A percentile compares a stretch with the other conserved stretches of the same genome.
phyloP scores from a whole-genome alignment of 1,284 basidiomycete genomes.

The Phylloboletellus chloephorus region DNA sequence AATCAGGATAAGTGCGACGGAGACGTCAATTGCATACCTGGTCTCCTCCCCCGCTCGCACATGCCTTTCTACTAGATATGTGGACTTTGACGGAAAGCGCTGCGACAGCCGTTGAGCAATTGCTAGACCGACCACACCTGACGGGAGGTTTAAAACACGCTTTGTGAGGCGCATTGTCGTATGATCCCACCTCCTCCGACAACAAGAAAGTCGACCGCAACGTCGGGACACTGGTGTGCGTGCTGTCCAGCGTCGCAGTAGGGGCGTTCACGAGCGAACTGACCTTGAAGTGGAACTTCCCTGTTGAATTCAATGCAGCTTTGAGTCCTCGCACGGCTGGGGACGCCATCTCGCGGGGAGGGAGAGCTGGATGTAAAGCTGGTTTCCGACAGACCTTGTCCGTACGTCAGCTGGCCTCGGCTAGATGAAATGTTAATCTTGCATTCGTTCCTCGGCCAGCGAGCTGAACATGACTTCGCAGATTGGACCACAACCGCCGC shows the following conservation, averaged over 20 bases:
- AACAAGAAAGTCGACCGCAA: conserved; percentile 81
- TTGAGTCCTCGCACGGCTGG: conserved; percentile 45
- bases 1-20: not conserved
- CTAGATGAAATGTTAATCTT: conserved; percentile 11
- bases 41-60: conserved; percentile 71
- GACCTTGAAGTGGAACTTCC: conserved; percentile 61
- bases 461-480: conserved; percentile 16
- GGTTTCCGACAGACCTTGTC: not conserved
- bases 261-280: conserved; percentile 8
- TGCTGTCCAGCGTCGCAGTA: conserved; percentile 1
- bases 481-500: conserved; percentile 34
- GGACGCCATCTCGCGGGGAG: conserved; percentile 18
- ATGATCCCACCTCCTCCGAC: conserved; percentile 77
- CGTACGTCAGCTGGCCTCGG: conserved; percentile 4
- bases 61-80: conserved; percentile 84
- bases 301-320: conserved; percentile 56
- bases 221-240: conserved; percentile 55
- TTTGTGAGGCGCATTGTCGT: not conserved
- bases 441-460: not conserved
- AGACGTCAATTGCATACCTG: conserved; percentile 46
- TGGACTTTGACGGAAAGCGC: conserved; percentile 67
- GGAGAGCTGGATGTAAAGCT: not conserved
- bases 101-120: conserved; percentile 73
- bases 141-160: not conserved
- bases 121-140: conserved; percentile 85